Evolutionary conservation across 2,329 filamentous ascomycete genomes (phyloP).

Genomic region (Phialocephala subalpina): DNA sequence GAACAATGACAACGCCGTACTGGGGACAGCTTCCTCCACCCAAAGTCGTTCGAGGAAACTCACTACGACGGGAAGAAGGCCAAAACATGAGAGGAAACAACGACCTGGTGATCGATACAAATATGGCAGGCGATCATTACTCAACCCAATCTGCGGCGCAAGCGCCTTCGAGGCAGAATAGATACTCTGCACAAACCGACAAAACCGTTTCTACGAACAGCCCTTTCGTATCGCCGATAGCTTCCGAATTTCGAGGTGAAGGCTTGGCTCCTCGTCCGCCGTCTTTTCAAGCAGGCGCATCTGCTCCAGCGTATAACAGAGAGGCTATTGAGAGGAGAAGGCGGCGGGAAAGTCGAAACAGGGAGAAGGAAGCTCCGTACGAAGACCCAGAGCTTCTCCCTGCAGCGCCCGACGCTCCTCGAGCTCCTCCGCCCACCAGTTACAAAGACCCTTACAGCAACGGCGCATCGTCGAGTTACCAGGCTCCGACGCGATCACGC

Average conservation of each 20-base stretch:
- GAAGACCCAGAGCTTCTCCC: slow-evolving; percentile 48
- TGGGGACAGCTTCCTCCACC: slow-evolving; percentile 65
- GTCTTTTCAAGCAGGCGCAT: slow-evolving; percentile 59
- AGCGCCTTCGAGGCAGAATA: slow-evolving; percentile 35
- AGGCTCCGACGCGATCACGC: slow-evolving; percentile 40
- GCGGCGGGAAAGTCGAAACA: slow-evolving; percentile 52
- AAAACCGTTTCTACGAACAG: slow-evolving; percentile 64
- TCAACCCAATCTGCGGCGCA: slow-evolving; percentile 55
- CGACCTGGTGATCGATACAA: slow-evolving; percentile 36
- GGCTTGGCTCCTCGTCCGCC: slow-evolving; percentile 66
- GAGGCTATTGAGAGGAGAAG: slow-evolving; percentile 54
- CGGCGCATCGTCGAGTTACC: slow-evolving; percentile 44
- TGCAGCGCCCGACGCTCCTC: slow-evolving; percentile 67
- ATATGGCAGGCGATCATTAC: slow-evolving; percentile 32
- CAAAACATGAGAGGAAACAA: slow-evolving; percentile 27
- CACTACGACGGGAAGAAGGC: slow-evolving; percentile 47
- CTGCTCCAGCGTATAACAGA: slow-evolving; percentile 43
- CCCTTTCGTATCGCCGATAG: slow-evolving; percentile 62
- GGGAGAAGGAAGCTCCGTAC: slow-evolving; percentile 47
- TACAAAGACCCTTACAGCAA: slow-evolving; percentile 59
- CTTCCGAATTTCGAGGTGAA: slow-evolving; percentile 57
- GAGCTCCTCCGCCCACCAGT: slow-evolving; percentile 61
- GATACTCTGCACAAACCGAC: slow-evolving; percentile 63
- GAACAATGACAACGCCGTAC: no score
- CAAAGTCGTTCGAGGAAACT: slow-evolving; percentile 47